Percentiles rank a stretch among this genome's conserved stretches.
phyloP scores from a whole-genome alignment of 208 protist genomes.

The Trypanosoma congolense region DNA sequence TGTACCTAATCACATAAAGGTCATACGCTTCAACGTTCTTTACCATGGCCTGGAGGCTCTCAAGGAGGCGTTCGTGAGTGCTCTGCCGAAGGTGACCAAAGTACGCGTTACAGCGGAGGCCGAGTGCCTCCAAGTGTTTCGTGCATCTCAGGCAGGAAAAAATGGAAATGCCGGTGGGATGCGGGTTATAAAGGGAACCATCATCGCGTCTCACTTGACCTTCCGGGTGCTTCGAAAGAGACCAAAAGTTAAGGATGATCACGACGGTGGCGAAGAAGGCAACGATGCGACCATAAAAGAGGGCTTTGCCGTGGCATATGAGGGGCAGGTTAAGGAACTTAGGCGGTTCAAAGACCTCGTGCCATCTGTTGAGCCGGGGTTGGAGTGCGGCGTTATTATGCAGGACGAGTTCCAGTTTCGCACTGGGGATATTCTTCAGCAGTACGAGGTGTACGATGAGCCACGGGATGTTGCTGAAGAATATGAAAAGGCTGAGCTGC shows the following conservation, averaged over 20 bases:
- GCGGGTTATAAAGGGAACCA: slow-evolving; percentile 70
- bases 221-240: slow-evolving; percentile 69
- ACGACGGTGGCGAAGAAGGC: slow-evolving; percentile 22
- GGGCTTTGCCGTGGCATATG: slow-evolving; percentile 54
- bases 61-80: slow-evolving; percentile 68
- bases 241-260: slow-evolving; percentile 18
- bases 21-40: slow-evolving; percentile 78
- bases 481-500: slow-evolving; percentile 59
- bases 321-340: slow-evolving; percentile 83
- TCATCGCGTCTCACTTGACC: slow-evolving; percentile 53
- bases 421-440: slow-evolving; percentile 70
- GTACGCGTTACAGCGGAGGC: slow-evolving; percentile 61
- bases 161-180: slow-evolving; percentile 81
- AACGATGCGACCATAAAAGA: no score
- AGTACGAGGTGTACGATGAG: slow-evolving; percentile 74
- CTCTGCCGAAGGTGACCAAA: slow-evolving; percentile 62
- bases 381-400: slow-evolving; percentile 88
- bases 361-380: slow-evolving; percentile 71
- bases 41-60: slow-evolving; percentile 86
- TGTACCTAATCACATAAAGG: slow-evolving; percentile 65
- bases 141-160: slow-evolving; percentile 76
- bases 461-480: slow-evolving; percentile 74
- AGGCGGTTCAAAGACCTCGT: slow-evolving; percentile 87
- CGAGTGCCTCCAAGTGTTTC: slow-evolving; percentile 81
- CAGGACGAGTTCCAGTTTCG: slow-evolving; percentile 85